Evolutionary conservation across 495 filamentous ascomycete species (phyloP).

Genomic region (Penicillium waksmanii): DNA sequence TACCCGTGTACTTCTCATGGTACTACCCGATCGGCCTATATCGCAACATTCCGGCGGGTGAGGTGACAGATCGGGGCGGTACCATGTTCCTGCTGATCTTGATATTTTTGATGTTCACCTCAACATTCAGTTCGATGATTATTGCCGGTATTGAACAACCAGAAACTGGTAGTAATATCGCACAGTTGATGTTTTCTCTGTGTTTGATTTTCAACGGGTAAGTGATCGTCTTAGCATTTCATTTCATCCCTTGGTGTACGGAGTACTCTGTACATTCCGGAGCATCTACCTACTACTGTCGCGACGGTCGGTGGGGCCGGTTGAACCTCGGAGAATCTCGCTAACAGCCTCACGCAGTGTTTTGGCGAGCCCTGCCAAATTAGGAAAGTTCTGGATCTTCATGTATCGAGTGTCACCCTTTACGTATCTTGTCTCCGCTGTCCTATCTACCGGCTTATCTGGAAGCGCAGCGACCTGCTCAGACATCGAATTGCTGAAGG

Average conservation of each 20-base stretch:
- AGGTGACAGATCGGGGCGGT: constrained; percentile 55
- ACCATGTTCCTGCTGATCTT: constrained; percentile 66
- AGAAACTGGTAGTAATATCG: constrained; percentile 67
- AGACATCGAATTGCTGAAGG: constrained; percentile 58
- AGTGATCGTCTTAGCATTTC: constrained; percentile 10
- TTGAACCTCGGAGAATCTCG: not conserved
- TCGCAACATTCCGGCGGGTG: constrained; percentile 56
- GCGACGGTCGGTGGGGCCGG: not conserved
- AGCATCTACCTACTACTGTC: not conserved
- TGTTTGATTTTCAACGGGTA: constrained; percentile 70
- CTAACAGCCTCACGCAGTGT: constrained; percentile 55
- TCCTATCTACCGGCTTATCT: constrained; percentile 65
- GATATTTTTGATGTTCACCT: constrained; percentile 53
- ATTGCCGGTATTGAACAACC: constrained; percentile 69
- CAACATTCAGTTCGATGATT: constrained; percentile 61
- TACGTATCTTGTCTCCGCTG: constrained; percentile 67
- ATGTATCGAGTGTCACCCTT: constrained; percentile 81
- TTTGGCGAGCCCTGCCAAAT: constrained; percentile 60
- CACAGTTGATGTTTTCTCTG: constrained; percentile 68
- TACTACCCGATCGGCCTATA: constrained; percentile 84
- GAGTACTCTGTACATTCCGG: too few species aligned
- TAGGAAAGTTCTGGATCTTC: constrained; percentile 83
- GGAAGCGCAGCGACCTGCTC: constrained; percentile 63
- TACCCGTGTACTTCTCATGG: constrained; percentile 72
- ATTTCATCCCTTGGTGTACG: not conserved